Evolutionary conservation across 202 grass and related monocot species (phyloP).

Genomic region (Setaria viridis): DNA sequence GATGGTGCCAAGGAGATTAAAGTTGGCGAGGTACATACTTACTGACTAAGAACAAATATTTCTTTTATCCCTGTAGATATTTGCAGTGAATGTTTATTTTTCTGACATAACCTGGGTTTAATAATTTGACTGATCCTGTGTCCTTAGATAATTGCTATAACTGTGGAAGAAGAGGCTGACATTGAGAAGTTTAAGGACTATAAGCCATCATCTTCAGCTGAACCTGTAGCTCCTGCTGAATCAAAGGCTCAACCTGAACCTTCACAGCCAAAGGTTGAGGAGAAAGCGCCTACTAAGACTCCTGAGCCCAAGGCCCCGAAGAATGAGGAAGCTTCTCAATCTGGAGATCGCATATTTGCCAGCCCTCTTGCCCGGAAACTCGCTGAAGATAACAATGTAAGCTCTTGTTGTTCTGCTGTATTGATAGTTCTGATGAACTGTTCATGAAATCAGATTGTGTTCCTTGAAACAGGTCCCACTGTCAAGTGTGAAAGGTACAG

Average conservation of each 20-base stretch:
- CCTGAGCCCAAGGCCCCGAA: constrained; percentile 65
- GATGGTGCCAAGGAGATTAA: constrained; percentile 96
- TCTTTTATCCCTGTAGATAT: background rate
- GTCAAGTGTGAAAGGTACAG: constrained; percentile 87
- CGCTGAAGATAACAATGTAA: constrained; percentile 92
- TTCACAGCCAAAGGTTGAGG: constrained; percentile 58
- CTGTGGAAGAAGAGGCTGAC: constrained; percentile 90
- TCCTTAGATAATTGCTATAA: constrained; percentile 77
- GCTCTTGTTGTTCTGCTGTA: constrained; percentile 36
- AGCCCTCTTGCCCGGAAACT: constrained; percentile 92
- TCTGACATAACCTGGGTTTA: background rate
- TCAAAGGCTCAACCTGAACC: constrained; percentile 57
- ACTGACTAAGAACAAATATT: constrained; percentile 4
- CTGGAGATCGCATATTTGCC: constrained; percentile 76
- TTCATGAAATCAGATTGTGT: constrained; percentile 16
- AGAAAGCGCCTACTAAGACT: constrained; percentile 49
- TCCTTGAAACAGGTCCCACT: constrained; percentile 70
- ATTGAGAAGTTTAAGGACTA: constrained; percentile 91
- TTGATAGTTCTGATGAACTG: constrained; percentile 17
- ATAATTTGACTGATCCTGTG: constrained; percentile 12
- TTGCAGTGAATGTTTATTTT: background rate
- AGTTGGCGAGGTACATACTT: constrained; percentile 84
- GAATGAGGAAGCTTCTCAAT: constrained; percentile 56
- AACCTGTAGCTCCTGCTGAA: constrained; percentile 57
- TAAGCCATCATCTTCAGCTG: constrained; percentile 70